Base-by-base conservation (phyloP, 2,329 filamentous ascomycete species). In the Colletotrichum melonis region DNA sequence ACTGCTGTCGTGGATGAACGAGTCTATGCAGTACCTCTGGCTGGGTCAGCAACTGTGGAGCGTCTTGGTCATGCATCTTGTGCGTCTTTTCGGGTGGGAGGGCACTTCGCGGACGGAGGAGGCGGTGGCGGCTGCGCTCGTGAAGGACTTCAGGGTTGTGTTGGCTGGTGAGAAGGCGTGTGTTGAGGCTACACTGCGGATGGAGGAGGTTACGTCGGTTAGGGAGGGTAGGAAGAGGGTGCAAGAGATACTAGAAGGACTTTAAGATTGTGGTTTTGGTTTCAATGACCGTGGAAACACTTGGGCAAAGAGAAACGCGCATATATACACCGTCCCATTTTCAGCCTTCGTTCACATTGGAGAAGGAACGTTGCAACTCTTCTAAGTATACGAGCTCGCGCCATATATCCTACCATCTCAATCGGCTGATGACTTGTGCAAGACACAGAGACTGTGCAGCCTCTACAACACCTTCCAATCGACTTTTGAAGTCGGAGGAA, bases 21-120 rank as follows among this genome's bases (percentile, higher is more conserved):
- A 62, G 14, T 35, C 30, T 2, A 59, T 76, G 19, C 77, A 78
- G 67, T 75, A 76, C 63, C 30, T 72, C 38, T 78, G 77, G 77
- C 62, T 76, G 8, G 63, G 71, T 24, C 77, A 76, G 49, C 74
- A 78, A 63, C 59, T 77, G 2, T 78, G 77, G 63, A 63, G 75
- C 46, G 75, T 76, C 5, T 49, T 76, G 1, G 70, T 73, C 2
- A 74, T 78, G 76, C 74, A 77, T 57, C 52, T 76, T 16, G 58
- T 55, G 12, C 52, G 52, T 8, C 52, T 55, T 24, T 55, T 55
- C 12, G 52, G 52, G 1, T 55, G 52, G 52, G 52, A 55, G 24
- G 22, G 52, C 24, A 55, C 52, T 3, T 11, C 52, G 52, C 52
- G 52, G 22, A 55, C 52, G 2, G 52, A 55, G 22, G 52, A 55